Conservation (phyloP, 1,139 yeast species). For the Debaryomyces subglobosus region DNA sequence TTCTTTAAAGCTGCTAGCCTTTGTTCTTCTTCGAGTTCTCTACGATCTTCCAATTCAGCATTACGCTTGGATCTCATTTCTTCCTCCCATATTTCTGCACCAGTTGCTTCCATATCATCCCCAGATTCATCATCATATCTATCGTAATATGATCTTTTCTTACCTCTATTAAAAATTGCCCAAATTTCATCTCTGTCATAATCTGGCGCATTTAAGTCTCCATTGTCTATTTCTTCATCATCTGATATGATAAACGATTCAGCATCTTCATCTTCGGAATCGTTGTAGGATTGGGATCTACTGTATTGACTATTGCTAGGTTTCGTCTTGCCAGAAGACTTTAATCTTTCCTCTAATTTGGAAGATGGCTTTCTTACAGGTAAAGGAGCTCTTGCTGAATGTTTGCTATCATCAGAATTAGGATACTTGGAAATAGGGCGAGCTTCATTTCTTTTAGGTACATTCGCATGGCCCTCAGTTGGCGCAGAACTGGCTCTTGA, state of each 20-base stretch:
- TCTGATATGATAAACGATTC: constrained; percentile 61
- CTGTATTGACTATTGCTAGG: constrained; percentile 2
- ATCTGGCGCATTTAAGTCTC: constrained; percentile 27
- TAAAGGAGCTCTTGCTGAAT: not conserved
- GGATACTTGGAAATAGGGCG: not conserved
- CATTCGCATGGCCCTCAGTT: not conserved
- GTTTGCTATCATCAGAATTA: not conserved
- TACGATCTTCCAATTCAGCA: constrained; percentile 68
- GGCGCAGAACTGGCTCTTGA: constrained; percentile 6
- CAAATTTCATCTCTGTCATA: constrained; percentile 87
- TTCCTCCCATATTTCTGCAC: constrained; percentile 81
- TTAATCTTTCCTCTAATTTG: constrained; percentile 31
- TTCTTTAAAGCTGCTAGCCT: constrained; percentile 40
- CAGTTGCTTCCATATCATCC: constrained; percentile 94
- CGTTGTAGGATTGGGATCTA: constrained; percentile 17
- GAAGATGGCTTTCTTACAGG: constrained; percentile 25
- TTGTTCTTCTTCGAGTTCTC: constrained; percentile 62
- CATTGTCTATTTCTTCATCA: constrained; percentile 46
- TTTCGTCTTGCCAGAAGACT: constrained; percentile 16
- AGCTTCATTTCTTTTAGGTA: not conserved
- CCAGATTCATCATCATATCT: constrained; percentile 54
- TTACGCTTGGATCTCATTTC: constrained; percentile 64
- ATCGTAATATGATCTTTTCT: constrained; percentile 46
- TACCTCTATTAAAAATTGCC: constrained; percentile 77
- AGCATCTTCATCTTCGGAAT: constrained; percentile 39